A percentile compares a stretch with the other conserved stretches of the same genome.
phyloP scores from a whole-genome alignment of 75 land plant species.

The Cryptomeria japonica region DNA sequence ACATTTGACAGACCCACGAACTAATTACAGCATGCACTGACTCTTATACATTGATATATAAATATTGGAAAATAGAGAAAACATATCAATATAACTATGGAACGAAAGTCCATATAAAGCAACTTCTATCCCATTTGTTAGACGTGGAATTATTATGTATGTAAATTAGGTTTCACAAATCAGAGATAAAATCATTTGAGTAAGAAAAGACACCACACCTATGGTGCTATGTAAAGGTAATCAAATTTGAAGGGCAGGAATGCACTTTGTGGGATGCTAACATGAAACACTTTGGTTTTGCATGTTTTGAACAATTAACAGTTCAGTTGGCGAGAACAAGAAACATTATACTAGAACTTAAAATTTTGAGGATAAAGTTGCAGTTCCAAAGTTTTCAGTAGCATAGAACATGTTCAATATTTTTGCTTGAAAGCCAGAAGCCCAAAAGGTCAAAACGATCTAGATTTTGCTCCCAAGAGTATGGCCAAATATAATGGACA shows the following conservation, averaged over 20 bases:
- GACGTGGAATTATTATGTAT: background rate
- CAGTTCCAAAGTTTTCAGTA: background rate
- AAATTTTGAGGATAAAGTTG: background rate
- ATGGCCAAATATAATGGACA: background rate
- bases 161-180: background rate
- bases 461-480: too few species aligned
- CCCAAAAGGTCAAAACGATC: background rate
- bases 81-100: background rate
- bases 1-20: background rate
- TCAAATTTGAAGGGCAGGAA: background rate
- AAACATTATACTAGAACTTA: too few species aligned
- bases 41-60: background rate
- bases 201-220: background rate
- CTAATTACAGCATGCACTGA: background rate
- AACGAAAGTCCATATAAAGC: background rate
- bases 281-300: background rate
- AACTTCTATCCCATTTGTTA: background rate
- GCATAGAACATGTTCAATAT: background rate
- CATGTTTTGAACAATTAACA: background rate
- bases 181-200: background rate
- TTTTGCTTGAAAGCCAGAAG: background rate
- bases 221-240: background rate
- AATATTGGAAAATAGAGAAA: background rate
- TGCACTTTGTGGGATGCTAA: background rate
- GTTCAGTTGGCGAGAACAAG: background rate